phyloP scores from a whole-genome alignment of 371 early-diverging fungal genomes.

The Circinella umbellata region DNA sequence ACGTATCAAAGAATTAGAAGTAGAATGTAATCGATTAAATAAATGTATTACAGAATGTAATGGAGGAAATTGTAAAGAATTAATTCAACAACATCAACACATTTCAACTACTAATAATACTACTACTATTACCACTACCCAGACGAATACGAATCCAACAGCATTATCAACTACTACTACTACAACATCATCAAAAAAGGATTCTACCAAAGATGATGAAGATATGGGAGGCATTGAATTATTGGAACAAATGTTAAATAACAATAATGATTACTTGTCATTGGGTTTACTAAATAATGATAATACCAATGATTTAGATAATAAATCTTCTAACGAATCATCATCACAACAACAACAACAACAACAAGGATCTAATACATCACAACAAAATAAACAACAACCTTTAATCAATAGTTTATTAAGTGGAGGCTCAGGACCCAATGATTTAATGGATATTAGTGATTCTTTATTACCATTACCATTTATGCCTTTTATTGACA shows the following conservation, averaged over 20 bases:
- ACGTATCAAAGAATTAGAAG: conserved; percentile 38
- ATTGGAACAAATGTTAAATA: conserved; percentile 41
- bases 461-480: conserved; percentile 13
- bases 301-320: not conserved
- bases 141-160: not conserved
- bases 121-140: no score
- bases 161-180: not conserved
- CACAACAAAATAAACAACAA: not conserved
- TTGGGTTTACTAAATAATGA: conserved; percentile 19
- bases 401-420: not conserved
- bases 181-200: not conserved
- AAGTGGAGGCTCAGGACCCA: not conserved
- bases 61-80: not conserved
- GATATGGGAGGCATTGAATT: conserved; percentile 36
- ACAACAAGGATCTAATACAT: not conserved
- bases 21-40: conserved; percentile 35
- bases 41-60: conserved; percentile 15
- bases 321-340: conserved; percentile 1
- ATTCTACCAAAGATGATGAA: not conserved
- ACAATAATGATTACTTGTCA: conserved; percentile 24
- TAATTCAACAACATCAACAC: not conserved
- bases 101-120: no score
- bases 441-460: conserved; percentile 17
- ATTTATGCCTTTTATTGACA: not conserved
- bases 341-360: not conserved